phyloP scores from a whole-genome alignment of 2,329 filamentous ascomycete species.

The Scedosporium minutisporum region DNA sequence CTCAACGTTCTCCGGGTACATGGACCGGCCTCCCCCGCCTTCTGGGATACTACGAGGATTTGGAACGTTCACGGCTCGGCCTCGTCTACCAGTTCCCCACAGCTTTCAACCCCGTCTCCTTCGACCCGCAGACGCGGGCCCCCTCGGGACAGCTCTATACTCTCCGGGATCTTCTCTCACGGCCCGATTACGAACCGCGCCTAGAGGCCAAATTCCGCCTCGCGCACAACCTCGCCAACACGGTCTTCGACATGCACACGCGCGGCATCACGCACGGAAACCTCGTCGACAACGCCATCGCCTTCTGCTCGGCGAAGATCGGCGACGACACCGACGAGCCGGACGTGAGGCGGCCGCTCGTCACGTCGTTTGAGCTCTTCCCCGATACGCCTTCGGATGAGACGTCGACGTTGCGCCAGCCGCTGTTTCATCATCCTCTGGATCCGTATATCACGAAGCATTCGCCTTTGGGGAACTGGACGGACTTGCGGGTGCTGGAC shows the following conservation, averaged over 20 bases:
- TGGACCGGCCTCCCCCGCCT: conserved; percentile 54
- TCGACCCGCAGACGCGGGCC: conserved; percentile 40
- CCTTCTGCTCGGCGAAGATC: conserved; percentile 46
- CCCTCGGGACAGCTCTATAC: conserved; percentile 43
- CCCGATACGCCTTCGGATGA: conserved; percentile 25
- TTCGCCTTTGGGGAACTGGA: conserved; percentile 36
- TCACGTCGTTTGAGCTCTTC: conserved; percentile 70
- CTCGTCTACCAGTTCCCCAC: conserved; percentile 66
- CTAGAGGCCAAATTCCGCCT: conserved; percentile 69
- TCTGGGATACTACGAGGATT: conserved; percentile 66
- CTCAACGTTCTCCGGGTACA: conserved; percentile 40
- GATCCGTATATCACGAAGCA: conserved; percentile 43
- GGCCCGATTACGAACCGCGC: conserved; percentile 48
- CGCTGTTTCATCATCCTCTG: conserved; percentile 57
- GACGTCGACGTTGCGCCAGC: conserved; percentile 19
- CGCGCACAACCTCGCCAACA: conserved; percentile 62
- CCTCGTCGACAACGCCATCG: conserved; percentile 56
- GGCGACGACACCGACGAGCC: conserved; percentile 35
- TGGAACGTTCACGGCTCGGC: conserved; percentile 59
- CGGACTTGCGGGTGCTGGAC: conserved; percentile 52
- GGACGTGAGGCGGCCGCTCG: conserved; percentile 57
- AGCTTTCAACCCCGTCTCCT: conserved; percentile 49
- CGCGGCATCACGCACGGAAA: conserved; percentile 62
- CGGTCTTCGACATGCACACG: conserved; percentile 63
- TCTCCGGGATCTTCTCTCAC: conserved; percentile 41